Base-by-base conservation (phyloP, 257 asterid genomes). In the Galeopsis tetrahit region DNA sequence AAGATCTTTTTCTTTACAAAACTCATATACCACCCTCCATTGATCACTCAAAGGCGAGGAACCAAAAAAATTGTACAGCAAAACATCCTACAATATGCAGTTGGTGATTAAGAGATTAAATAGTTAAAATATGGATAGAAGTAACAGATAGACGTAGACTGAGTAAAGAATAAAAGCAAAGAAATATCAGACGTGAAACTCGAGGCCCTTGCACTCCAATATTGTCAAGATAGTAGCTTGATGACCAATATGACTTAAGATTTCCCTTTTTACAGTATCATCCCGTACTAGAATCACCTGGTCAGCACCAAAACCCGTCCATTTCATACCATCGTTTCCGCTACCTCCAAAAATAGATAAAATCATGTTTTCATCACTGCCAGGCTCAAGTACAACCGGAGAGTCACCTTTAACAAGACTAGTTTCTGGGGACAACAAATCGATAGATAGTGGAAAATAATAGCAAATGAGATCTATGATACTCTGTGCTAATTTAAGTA, bases 141-240 rank as follows among this genome's bases (percentile, higher is more conserved):
- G 52, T 13, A 1, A 5, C 2, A 49, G 15, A 10, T 5, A n/a
- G 38, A 17, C 15, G 14, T 2, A 10, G 28, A 21, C 28, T 1
- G 28, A 21, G 33, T 6, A 28, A 65, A 8, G 9, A 46, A 7
- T 10, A 43, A 32, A 34, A 1, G 42, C 2, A 58, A 48, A 34
- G 0, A 14, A n/a, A 76, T 4, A 14, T 39, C 75, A 46, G 36
- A 83, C 96, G 85, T 90, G 88, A 77, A 88, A 90, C 55, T 88
- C 96, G 0, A 90, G 83, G 52, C 96, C 96, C 73, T 89, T 87
- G 88, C 90, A 82, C 64, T 89, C 96, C 17, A 84, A 72, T n/a
- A n/a, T n/a, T n/a, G n/a, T n/a, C n/a, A n/a, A n/a, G n/a, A n/a
- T n/a, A n/a, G n/a, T n/a, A n/a, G n/a, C n/a, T n/a, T n/a, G n/a